Percentiles rank a stretch among this genome's conserved stretches.
Evolutionary conservation across 2,329 filamentous ascomycete species (phyloP).

Genomic region (Neobulgaria alba): DNA sequence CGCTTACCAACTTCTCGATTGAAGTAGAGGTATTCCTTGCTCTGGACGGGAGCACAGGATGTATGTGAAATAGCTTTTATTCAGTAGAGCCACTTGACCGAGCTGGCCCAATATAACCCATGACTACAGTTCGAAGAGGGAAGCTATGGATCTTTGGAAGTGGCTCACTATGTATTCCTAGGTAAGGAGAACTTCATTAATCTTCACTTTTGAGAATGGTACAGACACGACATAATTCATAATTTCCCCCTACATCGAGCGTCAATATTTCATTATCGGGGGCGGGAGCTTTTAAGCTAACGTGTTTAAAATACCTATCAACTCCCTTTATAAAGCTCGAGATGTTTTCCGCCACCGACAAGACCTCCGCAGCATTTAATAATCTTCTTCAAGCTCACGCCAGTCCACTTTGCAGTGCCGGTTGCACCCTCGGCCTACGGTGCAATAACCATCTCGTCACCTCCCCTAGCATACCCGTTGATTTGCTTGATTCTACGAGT

Average conservation of each 20-base stretch:
- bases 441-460: slow-evolving; percentile 47
- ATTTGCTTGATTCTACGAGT: slow-evolving; percentile 65
- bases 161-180: slow-evolving; percentile 59
- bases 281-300: background rate
- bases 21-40: slow-evolving; percentile 61
- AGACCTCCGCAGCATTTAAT: slow-evolving; percentile 63
- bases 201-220: slow-evolving; percentile 58
- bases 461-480: slow-evolving; percentile 53
- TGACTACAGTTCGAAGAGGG: slow-evolving; percentile 53
- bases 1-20: slow-evolving; percentile 61
- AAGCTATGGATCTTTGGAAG: slow-evolving; percentile 59
- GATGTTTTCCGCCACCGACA: slow-evolving; percentile 43
- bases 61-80: slow-evolving; percentile 52
- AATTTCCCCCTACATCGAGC: slow-evolving; percentile 34
- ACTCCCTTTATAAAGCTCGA: slow-evolving; percentile 63
- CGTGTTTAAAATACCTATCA: slow-evolving; percentile 65
- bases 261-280: background rate
- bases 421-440: slow-evolving; percentile 60
- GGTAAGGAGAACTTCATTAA: slow-evolving; percentile 56
- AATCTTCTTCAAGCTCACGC: slow-evolving; percentile 58
- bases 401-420: slow-evolving; percentile 53
- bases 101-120: slow-evolving; percentile 59
- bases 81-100: slow-evolving; percentile 60
- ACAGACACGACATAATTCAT: slow-evolving; percentile 62
- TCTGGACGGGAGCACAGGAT: slow-evolving; percentile 48